Conservation (phyloP, 2,329 filamentous ascomycete genomes). For the Epichloe baconii region DNA sequence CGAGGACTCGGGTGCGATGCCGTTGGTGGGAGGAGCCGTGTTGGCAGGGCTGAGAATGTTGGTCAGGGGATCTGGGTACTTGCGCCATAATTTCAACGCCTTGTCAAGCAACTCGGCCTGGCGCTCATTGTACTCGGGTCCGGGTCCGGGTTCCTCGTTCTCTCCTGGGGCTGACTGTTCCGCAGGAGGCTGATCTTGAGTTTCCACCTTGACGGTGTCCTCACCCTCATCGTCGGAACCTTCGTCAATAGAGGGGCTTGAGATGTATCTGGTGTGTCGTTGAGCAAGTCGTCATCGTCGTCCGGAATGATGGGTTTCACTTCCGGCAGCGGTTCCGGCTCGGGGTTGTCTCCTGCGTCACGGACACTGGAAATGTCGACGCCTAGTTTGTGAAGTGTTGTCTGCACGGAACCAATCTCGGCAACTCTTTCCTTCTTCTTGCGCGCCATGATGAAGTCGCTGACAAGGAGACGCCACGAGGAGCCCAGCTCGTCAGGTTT, state of each 20-base stretch:
- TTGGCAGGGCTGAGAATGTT: slow-evolving; percentile 46
- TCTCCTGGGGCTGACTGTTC: slow-evolving; percentile 10
- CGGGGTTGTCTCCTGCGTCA: slow-evolving; percentile 20
- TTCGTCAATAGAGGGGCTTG: slow-evolving; percentile 25
- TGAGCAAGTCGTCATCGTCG: slow-evolving; percentile 45
- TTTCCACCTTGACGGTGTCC: slow-evolving; percentile 12
- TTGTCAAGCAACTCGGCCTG: slow-evolving; percentile 37
- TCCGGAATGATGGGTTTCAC: slow-evolving; percentile 31
- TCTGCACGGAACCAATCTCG: slow-evolving; percentile 67
- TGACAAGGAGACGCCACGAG: slow-evolving; percentile 84
- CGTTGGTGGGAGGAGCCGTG: slow-evolving; percentile 56
- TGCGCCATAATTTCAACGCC: slow-evolving; percentile 52
- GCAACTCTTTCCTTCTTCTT: slow-evolving; percentile 61
- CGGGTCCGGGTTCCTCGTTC: background rate
- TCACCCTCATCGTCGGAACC: slow-evolving; percentile 13
- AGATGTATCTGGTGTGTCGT: slow-evolving; percentile 42
- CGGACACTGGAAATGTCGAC: slow-evolving; percentile 28
- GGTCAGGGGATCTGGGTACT: slow-evolving; percentile 41
- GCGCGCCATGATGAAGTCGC: slow-evolving; percentile 66
- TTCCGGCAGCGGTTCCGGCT: slow-evolving; percentile 22
- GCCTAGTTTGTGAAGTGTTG: slow-evolving; percentile 47
- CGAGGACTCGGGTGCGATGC: slow-evolving; percentile 34
- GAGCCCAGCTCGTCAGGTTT: slow-evolving; percentile 69
- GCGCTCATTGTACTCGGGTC: slow-evolving; percentile 29
- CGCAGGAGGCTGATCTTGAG: slow-evolving; percentile 6